These are phyloP conservation scores for Candida fluviatilis DNA, from an alignment of 805 yeast genomes.

Conservation along the genomic window DNA sequence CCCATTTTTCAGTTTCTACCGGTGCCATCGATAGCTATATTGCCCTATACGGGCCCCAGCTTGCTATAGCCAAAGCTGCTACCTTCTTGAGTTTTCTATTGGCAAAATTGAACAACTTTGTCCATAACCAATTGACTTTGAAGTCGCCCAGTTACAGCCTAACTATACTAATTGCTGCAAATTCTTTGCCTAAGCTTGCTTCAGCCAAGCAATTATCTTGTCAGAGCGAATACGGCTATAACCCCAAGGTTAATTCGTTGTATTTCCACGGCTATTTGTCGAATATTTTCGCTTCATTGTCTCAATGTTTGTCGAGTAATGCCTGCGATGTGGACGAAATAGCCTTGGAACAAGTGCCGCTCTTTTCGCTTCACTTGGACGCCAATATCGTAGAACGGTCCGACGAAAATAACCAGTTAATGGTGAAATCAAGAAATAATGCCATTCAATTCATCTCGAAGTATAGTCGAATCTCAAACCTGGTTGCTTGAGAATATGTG, in stretches of 20 bases:
- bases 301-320: constrained; percentile 3
- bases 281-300: constrained; percentile 9
- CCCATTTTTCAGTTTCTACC: constrained; percentile 18
- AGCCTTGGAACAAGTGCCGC: constrained; percentile 9
- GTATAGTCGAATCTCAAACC: not conserved
- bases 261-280: constrained; percentile 17
- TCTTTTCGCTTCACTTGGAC: constrained; percentile 14
- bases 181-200: not conserved
- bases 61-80: constrained; percentile 19
- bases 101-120: constrained; percentile 23
- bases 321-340: constrained; percentile 13
- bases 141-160: constrained; percentile 27
- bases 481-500: not conserved
- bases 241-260: constrained; percentile 6
- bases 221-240: constrained; percentile 6
- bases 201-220: not conserved
- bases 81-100: constrained; percentile 23
- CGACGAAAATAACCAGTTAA: constrained; percentile 9
- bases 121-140: constrained; percentile 23
- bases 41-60: constrained; percentile 23
- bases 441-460: constrained; percentile 1
- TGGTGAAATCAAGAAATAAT: constrained; percentile 6
- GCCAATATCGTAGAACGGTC: constrained; percentile 15
- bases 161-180: constrained; percentile 7
- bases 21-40: constrained; percentile 30